Evolutionary conservation across 257 asterid genomes (phyloP), one percentile per base, ranked within the genome.

Genomic region (Lavandula angustifolia): DNA sequence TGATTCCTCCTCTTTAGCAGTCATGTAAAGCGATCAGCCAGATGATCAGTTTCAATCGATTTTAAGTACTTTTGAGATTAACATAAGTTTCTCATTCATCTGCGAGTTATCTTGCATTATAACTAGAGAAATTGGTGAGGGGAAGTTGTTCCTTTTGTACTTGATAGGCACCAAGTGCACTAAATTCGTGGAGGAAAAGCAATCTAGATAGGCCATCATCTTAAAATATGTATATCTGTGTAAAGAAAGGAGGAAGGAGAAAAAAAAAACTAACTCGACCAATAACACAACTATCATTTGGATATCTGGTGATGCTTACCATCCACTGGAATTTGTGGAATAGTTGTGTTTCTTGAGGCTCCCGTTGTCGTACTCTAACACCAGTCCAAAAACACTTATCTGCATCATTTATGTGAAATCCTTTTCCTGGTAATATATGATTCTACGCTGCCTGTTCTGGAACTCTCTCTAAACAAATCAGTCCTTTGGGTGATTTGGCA

Each of bases 81-180:
- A 32, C 7, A 13, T 9, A 13, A 35, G 10, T 43, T 62, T 72
- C 34, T 31, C 27, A n/a, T 37, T 7, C 16, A 43, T 44, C 48
- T 31, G 44, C 0, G 4, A 52, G 55, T 66, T 35, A 60, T 54
- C 50, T 41, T 54, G 70, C 54, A 18, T 27, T 64, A 53, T 43
- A 29, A 31, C 12, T 12, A 48, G 29, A 35, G 41, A 44, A 27
- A 4, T 7, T 10, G 33, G 27, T 29, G 47, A 55, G 55, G 31
- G 58, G 31, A 37, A 68, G 40, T 17, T 33, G 14, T n/a, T 49
- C 48, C 33, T 3, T 46, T 29, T n/a, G 51, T 2, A 34, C 60
- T 57, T 18, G 42, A 42, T 40, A 43, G 11, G 58, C 54, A 10
- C 38, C 3, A 46, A 22, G 9, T 59, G 10, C 9, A 11, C n/a